A percentile compares a stretch with the other conserved stretches of the same genome.
These are phyloP conservation scores for Dioszegia crocea DNA, from an alignment of 768 basidiomycete genomes.

Conservation along the genomic window DNA sequence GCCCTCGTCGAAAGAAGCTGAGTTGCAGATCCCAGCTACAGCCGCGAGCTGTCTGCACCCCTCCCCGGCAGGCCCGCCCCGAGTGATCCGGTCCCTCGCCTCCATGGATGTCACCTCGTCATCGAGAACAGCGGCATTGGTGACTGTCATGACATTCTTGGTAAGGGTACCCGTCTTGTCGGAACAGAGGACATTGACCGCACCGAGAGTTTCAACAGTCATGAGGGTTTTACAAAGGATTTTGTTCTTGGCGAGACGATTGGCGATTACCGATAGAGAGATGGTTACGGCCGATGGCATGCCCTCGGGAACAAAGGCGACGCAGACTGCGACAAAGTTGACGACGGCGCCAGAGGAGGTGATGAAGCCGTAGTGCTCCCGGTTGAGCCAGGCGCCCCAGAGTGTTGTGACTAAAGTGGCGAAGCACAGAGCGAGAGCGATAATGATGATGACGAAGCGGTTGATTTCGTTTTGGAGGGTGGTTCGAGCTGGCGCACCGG, in stretches of 20 bases:
- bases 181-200: slow-evolving; percentile 59
- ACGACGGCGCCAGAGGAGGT: slow-evolving; percentile 57
- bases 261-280: slow-evolving; percentile 49
- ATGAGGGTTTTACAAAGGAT: slow-evolving; percentile 60
- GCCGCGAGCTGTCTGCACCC: slow-evolving; percentile 39
- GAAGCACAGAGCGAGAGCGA: slow-evolving; percentile 53
- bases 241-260: slow-evolving; percentile 57
- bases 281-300: slow-evolving; percentile 43
- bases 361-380: slow-evolving; percentile 52
- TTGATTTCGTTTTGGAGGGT: slow-evolving; percentile 59
- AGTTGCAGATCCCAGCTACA: slow-evolving; percentile 57
- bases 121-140: slow-evolving; percentile 53
- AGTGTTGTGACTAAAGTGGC: slow-evolving; percentile 57
- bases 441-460: slow-evolving; percentile 59
- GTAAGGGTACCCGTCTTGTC: slow-evolving; percentile 59
- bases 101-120: slow-evolving; percentile 23
- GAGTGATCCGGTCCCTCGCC: slow-evolving; percentile 31
- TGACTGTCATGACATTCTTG: slow-evolving; percentile 60
- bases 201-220: slow-evolving; percentile 65
- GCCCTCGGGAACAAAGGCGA: slow-evolving; percentile 57
- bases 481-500: slow-evolving; percentile 52
- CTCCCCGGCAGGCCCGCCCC: slow-evolving; percentile 2
- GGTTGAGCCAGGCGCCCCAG: slow-evolving; percentile 52
- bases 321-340: slow-evolving; percentile 58
- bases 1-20: slow-evolving; percentile 53